Evolutionary conservation across 768 basidiomycete genomes (phyloP).

Genomic region (Kwoniella pini): DNA sequence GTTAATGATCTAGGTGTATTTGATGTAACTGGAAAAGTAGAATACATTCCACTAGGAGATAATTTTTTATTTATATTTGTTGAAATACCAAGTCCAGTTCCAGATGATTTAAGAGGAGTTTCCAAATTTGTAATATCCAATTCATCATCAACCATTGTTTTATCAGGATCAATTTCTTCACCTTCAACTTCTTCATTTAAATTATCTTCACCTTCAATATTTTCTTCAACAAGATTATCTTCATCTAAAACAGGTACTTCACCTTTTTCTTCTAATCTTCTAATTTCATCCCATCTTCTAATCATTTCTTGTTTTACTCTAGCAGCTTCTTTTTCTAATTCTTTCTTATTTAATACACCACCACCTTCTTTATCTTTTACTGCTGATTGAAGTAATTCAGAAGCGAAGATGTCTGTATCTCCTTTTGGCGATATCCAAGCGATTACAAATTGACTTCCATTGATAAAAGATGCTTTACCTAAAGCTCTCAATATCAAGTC

Average conservation of each 20-base stretch:
- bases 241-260: slow-evolving; percentile 41
- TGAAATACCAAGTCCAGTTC: neutral
- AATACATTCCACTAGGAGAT: slow-evolving; percentile 26
- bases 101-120: slow-evolving; percentile 21
- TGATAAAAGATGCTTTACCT: slow-evolving; percentile 55
- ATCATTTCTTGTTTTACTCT: slow-evolving; percentile 40
- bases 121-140: slow-evolving; percentile 1
- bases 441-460: slow-evolving; percentile 56
- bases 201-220: slow-evolving; percentile 21
- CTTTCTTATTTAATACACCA: slow-evolving; percentile 35
- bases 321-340: slow-evolving; percentile 36
- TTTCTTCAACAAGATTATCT: slow-evolving; percentile 34
- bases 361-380: slow-evolving; percentile 24
- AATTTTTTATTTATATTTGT: slow-evolving; percentile 3
- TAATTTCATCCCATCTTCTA: slow-evolving; percentile 43
- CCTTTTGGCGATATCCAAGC: slow-evolving; percentile 55
- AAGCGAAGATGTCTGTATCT: slow-evolving; percentile 55
- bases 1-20: slow-evolving; percentile 31
- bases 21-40: slow-evolving; percentile 37
- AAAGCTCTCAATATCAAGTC: slow-evolving; percentile 54
- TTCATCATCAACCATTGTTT: slow-evolving; percentile 44
- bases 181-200: slow-evolving; percentile 19
- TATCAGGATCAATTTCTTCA: slow-evolving; percentile 39
- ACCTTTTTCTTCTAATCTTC: slow-evolving; percentile 40
- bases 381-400: slow-evolving; percentile 52